These are phyloP conservation scores for Sugiyamaella japonica DNA, from an alignment of 1,139 yeast species.

Conservation along the genomic window DNA sequence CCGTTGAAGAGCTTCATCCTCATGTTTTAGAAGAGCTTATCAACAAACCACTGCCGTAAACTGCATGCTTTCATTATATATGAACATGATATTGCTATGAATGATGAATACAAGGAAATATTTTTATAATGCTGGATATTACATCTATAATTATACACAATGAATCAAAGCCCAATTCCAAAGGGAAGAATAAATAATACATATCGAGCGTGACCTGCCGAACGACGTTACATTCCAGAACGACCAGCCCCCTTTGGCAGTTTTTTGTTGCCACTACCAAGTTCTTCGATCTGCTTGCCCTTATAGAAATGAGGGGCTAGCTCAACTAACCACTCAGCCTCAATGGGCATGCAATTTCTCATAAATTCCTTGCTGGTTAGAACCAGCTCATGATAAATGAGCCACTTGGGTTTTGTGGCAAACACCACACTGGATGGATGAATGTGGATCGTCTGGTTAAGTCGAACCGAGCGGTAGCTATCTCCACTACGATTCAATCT, in stretches of 20 bases:
- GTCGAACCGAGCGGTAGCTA: slow-evolving; percentile 60
- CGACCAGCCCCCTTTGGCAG: slow-evolving; percentile 15
- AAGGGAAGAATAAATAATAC: slow-evolving; percentile 3
- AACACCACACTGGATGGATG: slow-evolving; percentile 80
- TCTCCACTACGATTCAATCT: slow-evolving; percentile 71
- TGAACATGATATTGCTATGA: background rate
- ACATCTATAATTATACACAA: background rate
- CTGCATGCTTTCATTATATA: background rate
- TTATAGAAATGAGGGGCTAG: slow-evolving; percentile 62
- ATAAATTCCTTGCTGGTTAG: slow-evolving; percentile 85
- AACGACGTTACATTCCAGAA: background rate
- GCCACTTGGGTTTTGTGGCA: slow-evolving; percentile 60
- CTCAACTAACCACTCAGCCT: slow-evolving; percentile 63
- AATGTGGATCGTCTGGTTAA: slow-evolving; percentile 64
- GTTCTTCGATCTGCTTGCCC: slow-evolving; percentile 26
- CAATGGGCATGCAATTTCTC: slow-evolving; percentile 77
- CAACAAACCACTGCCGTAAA: background rate
- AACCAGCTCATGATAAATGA: slow-evolving; percentile 82
- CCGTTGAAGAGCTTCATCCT: slow-evolving; percentile 22
- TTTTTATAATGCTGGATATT: background rate
- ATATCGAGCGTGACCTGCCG: no score
- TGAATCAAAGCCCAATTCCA: background rate
- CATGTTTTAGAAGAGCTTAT: slow-evolving; percentile 20
- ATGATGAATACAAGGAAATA: background rate
- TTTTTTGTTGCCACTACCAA: slow-evolving; percentile 20